A percentile compares a stretch with the other conserved stretches of the same genome.
These are phyloP conservation scores for Hypsizygus marmoreus DNA, from an alignment of 768 basidiomycete genomes.

Conservation along the genomic window DNA sequence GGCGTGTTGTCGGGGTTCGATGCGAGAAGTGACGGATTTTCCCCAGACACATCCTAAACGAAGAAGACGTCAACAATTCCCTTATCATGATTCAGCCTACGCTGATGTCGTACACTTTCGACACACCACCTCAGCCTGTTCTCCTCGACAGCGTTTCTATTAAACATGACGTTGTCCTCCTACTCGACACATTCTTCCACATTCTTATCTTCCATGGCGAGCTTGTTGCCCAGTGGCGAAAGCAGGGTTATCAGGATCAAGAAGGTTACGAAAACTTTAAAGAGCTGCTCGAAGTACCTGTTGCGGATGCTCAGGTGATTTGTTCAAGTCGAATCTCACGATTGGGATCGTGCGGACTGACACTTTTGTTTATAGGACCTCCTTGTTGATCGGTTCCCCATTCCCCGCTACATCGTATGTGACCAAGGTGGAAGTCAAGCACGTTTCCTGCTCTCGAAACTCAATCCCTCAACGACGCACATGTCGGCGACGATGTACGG, in stretches of 20 bases:
- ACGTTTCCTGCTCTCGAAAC: slow-evolving; percentile 93
- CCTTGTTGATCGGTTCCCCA: slow-evolving; percentile 92
- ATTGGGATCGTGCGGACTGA: neutral
- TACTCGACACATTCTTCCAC: slow-evolving; percentile 99
- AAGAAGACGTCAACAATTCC: slow-evolving; percentile 99
- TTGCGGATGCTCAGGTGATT: slow-evolving; percentile 83
- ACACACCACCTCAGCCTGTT: slow-evolving; percentile 89
- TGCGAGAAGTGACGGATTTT: neutral
- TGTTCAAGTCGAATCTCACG: neutral
- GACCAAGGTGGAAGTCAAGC: slow-evolving; percentile 98
- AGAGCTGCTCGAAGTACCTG: slow-evolving; percentile 84
- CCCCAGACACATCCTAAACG: slow-evolving; percentile 86
- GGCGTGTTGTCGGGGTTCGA: slow-evolving; percentile 8
- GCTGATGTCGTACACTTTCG: slow-evolving; percentile 97
- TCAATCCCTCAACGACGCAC: slow-evolving; percentile 98
- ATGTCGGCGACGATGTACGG: slow-evolving; percentile 93
- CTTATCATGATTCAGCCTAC: slow-evolving; percentile 99
- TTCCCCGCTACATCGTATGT: slow-evolving; percentile 96
- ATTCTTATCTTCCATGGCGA: slow-evolving; percentile 99
- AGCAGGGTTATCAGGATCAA: slow-evolving; percentile 97
- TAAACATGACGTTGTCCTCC: slow-evolving; percentile 93
- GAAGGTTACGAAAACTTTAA: slow-evolving; percentile 99
- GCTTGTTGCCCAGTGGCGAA: slow-evolving; percentile 96
- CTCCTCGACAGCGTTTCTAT: slow-evolving; percentile 97
- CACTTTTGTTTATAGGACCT: slow-evolving; percentile 62